phyloP scores from a whole-genome alignment of 345 rosid species.

The Eucalyptus pauciflora region DNA sequence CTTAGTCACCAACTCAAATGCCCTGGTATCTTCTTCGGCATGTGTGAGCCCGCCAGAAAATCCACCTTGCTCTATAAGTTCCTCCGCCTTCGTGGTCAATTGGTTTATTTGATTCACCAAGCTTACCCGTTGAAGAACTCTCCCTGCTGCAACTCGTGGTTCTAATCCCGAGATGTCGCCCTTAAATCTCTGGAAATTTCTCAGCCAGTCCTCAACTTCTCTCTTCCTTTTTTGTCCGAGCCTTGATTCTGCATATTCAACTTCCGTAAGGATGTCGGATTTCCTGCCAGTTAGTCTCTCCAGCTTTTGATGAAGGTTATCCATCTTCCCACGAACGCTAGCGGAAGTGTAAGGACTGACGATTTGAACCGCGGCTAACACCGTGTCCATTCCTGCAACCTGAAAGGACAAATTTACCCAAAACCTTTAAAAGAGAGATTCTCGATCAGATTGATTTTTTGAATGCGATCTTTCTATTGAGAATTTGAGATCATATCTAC shows the following conservation, averaged over 20 bases:
- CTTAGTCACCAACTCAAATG: accelerated
- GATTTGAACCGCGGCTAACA: accelerated
- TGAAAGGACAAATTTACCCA: background rate
- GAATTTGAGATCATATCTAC: too few relatives aligned
- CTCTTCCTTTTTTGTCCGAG: background rate
- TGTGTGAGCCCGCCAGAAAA: background rate
- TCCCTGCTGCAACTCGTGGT: background rate
- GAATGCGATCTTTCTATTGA: background rate
- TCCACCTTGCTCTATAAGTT: background rate
- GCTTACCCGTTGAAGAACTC: background rate
- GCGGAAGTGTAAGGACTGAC: accelerated
- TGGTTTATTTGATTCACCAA: background rate
- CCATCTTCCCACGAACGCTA: background rate
- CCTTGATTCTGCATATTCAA: background rate
- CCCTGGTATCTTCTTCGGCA: background rate
- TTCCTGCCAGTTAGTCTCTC: background rate
- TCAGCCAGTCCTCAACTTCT: background rate
- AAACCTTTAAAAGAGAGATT: too few relatives aligned
- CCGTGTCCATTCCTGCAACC: background rate
- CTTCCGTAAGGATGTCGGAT: background rate
- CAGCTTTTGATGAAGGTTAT: background rate
- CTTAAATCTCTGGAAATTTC: background rate
- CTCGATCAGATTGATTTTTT: background rate
- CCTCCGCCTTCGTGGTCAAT: background rate
- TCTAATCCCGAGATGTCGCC: background rate